Conservation (phyloP, 495 filamentous ascomycete species). For the Penicillium odoratum region DNA sequence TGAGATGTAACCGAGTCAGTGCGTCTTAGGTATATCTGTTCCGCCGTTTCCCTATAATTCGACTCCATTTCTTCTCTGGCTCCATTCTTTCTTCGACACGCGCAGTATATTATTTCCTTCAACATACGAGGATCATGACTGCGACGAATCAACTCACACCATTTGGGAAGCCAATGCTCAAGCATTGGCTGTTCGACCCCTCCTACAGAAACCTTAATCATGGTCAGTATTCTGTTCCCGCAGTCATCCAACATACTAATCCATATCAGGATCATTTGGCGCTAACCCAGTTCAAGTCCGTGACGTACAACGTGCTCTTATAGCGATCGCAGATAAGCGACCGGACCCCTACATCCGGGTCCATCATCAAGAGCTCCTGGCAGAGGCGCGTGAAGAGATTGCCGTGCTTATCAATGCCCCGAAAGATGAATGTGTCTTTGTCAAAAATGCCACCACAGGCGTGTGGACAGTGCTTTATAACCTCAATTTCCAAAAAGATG, state of each 20-base stretch:
- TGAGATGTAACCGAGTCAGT: neutral
- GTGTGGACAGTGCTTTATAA: conserved; percentile 79
- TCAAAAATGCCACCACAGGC: conserved; percentile 79
- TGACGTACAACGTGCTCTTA: conserved; percentile 54
- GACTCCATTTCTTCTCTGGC: neutral
- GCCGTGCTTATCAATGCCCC: conserved; percentile 64
- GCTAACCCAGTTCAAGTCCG: conserved; percentile 65
- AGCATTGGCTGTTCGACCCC: conserved; percentile 71
- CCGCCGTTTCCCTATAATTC: neutral
- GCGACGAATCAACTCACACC: conserved; percentile 21
- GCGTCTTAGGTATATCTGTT: neutral
- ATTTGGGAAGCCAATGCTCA: conserved; percentile 62
- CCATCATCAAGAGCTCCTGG: conserved; percentile 56
- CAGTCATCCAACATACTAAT: conserved; percentile 6
- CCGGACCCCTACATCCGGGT: conserved; percentile 76
- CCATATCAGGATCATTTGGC: conserved; percentile 71
- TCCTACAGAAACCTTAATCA: conserved; percentile 78
- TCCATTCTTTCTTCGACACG: too few relatives aligned
- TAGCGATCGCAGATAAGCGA: conserved; percentile 58
- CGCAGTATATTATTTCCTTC: neutral
- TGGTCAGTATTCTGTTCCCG: conserved; percentile 48
- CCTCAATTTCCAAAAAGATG: conserved; percentile 57
- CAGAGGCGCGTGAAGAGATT: conserved; percentile 61
- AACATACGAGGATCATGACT: neutral
- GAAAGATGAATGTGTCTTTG: conserved; percentile 65